Base-by-base conservation (phyloP, 2,329 filamentous ascomycete species). In the Aureobasidium subglaciale region DNA sequence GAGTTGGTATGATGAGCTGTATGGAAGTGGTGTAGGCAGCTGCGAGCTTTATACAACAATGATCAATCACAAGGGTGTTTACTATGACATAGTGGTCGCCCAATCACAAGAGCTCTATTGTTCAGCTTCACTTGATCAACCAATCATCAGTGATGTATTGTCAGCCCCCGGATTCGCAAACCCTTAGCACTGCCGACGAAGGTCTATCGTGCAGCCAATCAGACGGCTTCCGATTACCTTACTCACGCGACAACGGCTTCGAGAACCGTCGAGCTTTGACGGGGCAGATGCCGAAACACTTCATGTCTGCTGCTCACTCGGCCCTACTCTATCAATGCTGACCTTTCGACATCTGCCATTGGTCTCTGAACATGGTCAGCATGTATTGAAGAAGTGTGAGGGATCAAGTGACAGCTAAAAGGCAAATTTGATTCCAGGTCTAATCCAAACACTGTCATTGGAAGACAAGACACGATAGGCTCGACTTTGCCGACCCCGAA, bases 71-170 rank as follows among this genome's bases (percentile, higher is more conserved):
- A 43, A 18, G 25, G 48, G n/a, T 40, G 48, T 41, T 32, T 40
- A 41, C 34, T 29, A 54, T 54, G 50, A 54, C 50, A 54, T 54
- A 13, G 38, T 3, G 18, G 8, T 20, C 15, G 4, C n/a, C 48
- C 50, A 54, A 54, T 54, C 50, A 54, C 15, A 22, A 25, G 37
- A 34, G 50, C 50, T 43, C 5, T 25, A 42, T 43, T 42, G 37
- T 25, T 41, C 34, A 52, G 48, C 48, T 52, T 27, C 22, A 18
- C 5, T 15, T 5, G 24, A 20, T 4, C 4, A 10, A 8, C 48
- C 48, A 53, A 53, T 53, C 25, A 15, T 15, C 2, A 13, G 4
- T 15, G 25, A 3, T 20, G 10, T n/a, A 45, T 30, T 20, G 32
- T 16, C 16, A 16, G 16, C 2, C 5, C 4, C 18, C 27, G 10